Evolutionary conservation across 768 basidiomycete species (phyloP), one percentile per base, ranked within the genome.

Genomic region (Pluteus cervinus): DNA sequence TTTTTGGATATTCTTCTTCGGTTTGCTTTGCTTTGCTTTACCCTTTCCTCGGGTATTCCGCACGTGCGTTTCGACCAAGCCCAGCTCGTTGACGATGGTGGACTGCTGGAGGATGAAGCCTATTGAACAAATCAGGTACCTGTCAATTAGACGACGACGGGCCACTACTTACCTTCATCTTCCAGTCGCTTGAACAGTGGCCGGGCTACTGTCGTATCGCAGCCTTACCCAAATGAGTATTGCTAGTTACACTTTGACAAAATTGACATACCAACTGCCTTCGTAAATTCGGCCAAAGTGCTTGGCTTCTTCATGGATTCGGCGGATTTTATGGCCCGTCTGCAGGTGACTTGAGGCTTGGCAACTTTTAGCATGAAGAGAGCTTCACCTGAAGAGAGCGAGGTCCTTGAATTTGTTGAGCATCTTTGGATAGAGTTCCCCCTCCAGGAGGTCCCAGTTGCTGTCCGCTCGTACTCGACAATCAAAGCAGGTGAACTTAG

Each of bases 171-270:
- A 83, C 86, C 83, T 68, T 88, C 81, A 24, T 66, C 65, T 56
- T 87, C 81, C 11, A 89, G 68, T 31, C 80, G 62, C 50, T 75
- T 78, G 49, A 86, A 71, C 23, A 86, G 57, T 45, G 82, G 81
- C 3, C 71, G 68, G 22, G 76, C 72, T 5, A 80, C 63, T 11
- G 67, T 53, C 32, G 69, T 62, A 37, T 75, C 66, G 33, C 75
- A 76, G 26, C 72, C 82, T 78, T 26, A 25, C 35, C 29, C 21
- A 24, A 42, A 33, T 26, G 28, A 31, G 22, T 49, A 35, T 22
- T 17, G n/a, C 37, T 15, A 29, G 15, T 17, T 31, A 10, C 7
- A 21, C 6, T 20, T 26, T 20, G 8, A 21, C 23, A 2, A 23
- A 14, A 29, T 10, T 7, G 5, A 59, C 68, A 37, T 47, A 81